Conservation (phyloP, 257 asterid species). For the Dorcoceras hygrometricum region DNA sequence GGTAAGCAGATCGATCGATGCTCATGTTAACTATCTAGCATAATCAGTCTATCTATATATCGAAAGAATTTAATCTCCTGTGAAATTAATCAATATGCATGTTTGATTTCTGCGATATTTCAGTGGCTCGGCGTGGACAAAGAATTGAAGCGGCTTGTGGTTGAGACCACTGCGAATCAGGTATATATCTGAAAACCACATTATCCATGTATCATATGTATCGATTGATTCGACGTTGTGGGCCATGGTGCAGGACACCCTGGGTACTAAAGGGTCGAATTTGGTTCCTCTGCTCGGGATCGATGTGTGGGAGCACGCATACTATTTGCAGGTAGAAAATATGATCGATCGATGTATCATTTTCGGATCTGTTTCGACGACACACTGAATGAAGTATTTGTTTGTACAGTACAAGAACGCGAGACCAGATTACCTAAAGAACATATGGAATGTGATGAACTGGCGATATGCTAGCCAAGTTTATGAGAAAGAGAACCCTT, state of each 20-base stretch:
- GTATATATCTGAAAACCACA: conserved; percentile 25
- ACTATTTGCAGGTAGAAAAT: conserved; percentile 43
- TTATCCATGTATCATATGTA: too few relatives aligned
- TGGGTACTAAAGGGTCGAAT: conserved; percentile 42
- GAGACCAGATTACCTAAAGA: conserved; percentile 58
- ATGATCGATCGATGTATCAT: too few relatives aligned
- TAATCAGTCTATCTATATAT: too few relatives aligned
- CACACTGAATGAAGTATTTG: background rate
- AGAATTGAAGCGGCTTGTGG: conserved; percentile 65
- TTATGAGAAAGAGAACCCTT: conserved; percentile 40
- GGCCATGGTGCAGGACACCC: conserved; percentile 36
- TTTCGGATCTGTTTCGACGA: too few relatives aligned
- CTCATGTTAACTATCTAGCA: too few relatives aligned
- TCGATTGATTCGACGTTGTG: too few relatives aligned
- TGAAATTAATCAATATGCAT: conserved; percentile 15
- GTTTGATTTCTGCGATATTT: conserved; percentile 8
- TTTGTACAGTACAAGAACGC: conserved; percentile 73
- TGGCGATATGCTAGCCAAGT: conserved; percentile 61
- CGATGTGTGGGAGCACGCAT: conserved; percentile 59
- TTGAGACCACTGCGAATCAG: conserved; percentile 81
- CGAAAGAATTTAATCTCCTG: background rate
- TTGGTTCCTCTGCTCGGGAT: conserved; percentile 50
- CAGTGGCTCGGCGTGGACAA: conserved; percentile 87
- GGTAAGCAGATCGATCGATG: conserved; percentile 36
- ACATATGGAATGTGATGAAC: conserved; percentile 63